Evolutionary conservation across 2,329 filamentous ascomycete species (phyloP).

Genomic region (Clarireedia hainanense): DNA sequence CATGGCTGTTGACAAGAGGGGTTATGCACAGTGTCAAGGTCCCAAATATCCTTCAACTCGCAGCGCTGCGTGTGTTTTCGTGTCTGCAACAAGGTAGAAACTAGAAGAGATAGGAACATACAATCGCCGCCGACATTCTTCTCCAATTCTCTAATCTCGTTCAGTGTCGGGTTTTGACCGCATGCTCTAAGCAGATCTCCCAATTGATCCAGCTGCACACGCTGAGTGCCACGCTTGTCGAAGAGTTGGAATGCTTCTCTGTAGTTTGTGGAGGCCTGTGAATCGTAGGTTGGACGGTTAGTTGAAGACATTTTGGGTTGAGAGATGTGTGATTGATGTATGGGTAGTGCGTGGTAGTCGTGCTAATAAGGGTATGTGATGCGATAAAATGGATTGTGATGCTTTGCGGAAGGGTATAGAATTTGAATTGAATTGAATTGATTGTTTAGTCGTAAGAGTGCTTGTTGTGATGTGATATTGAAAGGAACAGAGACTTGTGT

Average conservation of each 20-base stretch:
- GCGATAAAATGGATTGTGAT: neutral
- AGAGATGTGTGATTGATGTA: neutral
- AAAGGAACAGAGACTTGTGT: no score
- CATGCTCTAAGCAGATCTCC: conserved; percentile 94
- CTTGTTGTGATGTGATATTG: no score
- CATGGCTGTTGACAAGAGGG: neutral
- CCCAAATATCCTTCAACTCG: neutral
- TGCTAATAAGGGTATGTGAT: neutral
- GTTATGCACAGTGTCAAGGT: neutral
- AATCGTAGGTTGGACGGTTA: conserved; percentile 24
- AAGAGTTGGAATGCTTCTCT: conserved; percentile 99
- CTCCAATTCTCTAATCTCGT: conserved; percentile 89
- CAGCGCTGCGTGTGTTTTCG: no score
- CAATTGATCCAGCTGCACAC: conserved; percentile 76
- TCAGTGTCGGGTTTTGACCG: conserved; percentile 92
- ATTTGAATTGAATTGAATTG: neutral
- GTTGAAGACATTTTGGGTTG: conserved; percentile 17
- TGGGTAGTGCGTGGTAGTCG: no score
- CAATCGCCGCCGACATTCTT: conserved; percentile 84
- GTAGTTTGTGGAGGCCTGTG: conserved; percentile 87
- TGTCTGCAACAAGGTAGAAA: neutral
- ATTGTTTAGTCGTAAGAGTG: no score
- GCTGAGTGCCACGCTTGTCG: conserved; percentile 97
- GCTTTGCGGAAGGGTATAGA: neutral
- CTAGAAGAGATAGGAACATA: conserved; percentile 43